Conservation (phyloP, 2,329 filamentous ascomycete genomes). For the Pseudopyrenochaeta lycopersici region DNA sequence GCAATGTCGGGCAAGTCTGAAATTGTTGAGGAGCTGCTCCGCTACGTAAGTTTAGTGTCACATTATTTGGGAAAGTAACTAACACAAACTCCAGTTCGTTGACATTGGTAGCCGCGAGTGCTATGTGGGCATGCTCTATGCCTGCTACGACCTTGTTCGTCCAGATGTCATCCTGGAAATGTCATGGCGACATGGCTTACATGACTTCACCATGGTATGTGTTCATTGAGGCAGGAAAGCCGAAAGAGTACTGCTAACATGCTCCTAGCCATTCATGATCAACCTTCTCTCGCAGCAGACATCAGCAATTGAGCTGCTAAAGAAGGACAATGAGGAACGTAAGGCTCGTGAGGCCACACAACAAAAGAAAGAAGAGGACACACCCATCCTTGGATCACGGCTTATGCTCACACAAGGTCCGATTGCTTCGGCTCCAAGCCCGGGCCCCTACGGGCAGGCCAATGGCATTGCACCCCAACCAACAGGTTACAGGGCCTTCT, state of each 20-base stretch:
- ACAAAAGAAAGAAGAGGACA: slow-evolving; percentile 90
- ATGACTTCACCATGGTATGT: slow-evolving; percentile 89
- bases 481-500: slow-evolving; percentile 65
- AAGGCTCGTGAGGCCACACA: slow-evolving; percentile 76
- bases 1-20: slow-evolving; percentile 90
- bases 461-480: slow-evolving; percentile 92
- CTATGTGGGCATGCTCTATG: slow-evolving; percentile 99
- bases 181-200: slow-evolving; percentile 93
- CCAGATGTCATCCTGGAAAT: slow-evolving; percentile 93
- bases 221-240: background rate
- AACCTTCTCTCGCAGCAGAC: slow-evolving; percentile 95
- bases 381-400: slow-evolving; percentile 88
- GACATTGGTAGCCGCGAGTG: slow-evolving; percentile 99
- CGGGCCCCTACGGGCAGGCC: slow-evolving; percentile 76
- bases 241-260: background rate
- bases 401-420: slow-evolving; percentile 97
- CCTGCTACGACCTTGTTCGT: slow-evolving; percentile 96
- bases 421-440: slow-evolving; percentile 64
- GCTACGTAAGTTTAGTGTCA: slow-evolving; percentile 80
- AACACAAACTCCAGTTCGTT: slow-evolving; percentile 75
- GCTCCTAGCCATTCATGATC: slow-evolving; percentile 86
- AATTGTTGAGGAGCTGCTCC: slow-evolving; percentile 92
- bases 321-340: slow-evolving; percentile 95
- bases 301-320: slow-evolving; percentile 81
- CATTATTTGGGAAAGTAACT: slow-evolving; percentile 34